Percentiles rank a stretch among this genome's conserved stretches.
Conservation (phyloP, 106 monocot species). For the Chionographis japonica region DNA sequence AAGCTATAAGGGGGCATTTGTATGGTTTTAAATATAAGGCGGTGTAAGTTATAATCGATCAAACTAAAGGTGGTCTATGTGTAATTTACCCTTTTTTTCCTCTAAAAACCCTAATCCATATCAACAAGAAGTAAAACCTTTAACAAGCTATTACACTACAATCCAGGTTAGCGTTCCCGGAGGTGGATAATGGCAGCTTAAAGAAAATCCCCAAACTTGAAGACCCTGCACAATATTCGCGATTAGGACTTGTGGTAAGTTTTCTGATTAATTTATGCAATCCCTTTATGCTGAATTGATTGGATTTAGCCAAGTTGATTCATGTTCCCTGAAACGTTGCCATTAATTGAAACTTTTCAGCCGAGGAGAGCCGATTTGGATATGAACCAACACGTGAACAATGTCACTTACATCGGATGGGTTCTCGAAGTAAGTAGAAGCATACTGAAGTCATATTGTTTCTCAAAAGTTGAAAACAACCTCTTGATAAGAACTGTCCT, state of each 20-base stretch:
- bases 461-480: background rate
- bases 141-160: background rate
- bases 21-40: too few species aligned
- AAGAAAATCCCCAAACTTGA: constrained; percentile 94
- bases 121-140: background rate
- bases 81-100: too few species aligned
- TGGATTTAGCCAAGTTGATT: too few species aligned
- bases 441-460: background rate
- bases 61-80: too few species aligned
- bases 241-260: constrained; percentile 73
- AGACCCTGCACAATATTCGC: constrained; percentile 69
- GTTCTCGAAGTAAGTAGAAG: constrained; percentile 81
- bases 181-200: constrained; percentile 71
- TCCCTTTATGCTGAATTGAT: background rate
- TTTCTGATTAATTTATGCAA: background rate
- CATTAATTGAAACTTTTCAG: constrained; percentile 23
- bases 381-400: constrained; percentile 99
- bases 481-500: too few species aligned
- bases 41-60: too few species aligned
- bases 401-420: constrained; percentile 98
- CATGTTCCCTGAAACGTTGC: background rate
- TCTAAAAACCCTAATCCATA: too few species aligned
- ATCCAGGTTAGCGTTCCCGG: constrained; percentile 84
- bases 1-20: too few species aligned
- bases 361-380: constrained; percentile 99